A percentile compares a stretch with the other conserved stretches of the same genome.
Evolutionary conservation across 306 rosid genomes (phyloP).

Genomic region (Elaeagnus macrophylla): DNA sequence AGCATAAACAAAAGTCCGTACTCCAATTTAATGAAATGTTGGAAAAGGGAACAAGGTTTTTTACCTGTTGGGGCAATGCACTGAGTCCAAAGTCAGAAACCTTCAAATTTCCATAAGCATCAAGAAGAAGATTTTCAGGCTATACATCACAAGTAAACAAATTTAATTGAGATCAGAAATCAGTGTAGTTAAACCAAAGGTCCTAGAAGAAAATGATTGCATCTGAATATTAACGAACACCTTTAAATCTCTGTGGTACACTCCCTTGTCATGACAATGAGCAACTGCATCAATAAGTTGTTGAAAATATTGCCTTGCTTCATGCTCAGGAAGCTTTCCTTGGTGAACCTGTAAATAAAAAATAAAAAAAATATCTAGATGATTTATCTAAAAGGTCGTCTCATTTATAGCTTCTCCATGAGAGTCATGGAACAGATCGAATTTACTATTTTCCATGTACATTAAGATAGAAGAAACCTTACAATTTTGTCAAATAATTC

Average conservation of each 20-base stretch:
- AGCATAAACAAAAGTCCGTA: neutral
- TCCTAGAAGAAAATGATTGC: slow-evolving; percentile 7
- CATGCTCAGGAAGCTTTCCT: slow-evolving; percentile 62
- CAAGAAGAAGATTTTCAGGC: slow-evolving; percentile 98
- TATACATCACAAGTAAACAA: slow-evolving; percentile 25
- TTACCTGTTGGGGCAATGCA: slow-evolving; percentile 71
- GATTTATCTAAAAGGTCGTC: neutral
- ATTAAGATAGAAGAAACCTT: slow-evolving; percentile 26
- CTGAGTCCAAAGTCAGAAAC: slow-evolving; percentile 95
- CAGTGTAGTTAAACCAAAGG: slow-evolving; percentile 4
- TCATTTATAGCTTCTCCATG: slow-evolving; percentile 11
- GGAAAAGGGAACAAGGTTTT: neutral
- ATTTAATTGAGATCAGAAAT: slow-evolving; percentile 9
- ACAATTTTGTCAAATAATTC: slow-evolving; percentile 81
- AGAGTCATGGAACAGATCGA: slow-evolving; percentile 8
- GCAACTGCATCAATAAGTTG: slow-evolving; percentile 83
- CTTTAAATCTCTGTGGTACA: slow-evolving; percentile 95
- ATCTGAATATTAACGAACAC: slow-evolving; percentile 29
- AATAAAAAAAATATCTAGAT: neutral
- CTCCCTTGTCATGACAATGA: slow-evolving; percentile 90
- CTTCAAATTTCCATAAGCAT: slow-evolving; percentile 70
- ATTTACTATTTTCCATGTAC: neutral
- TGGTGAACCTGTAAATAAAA: slow-evolving; percentile 53
- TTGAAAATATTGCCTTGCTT: slow-evolving; percentile 72
- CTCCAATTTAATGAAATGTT: slow-evolving; percentile 1